These are phyloP conservation scores for Globisporangium radiosum DNA, from an alignment of 352 stramenopile species.

Conservation along the genomic window DNA sequence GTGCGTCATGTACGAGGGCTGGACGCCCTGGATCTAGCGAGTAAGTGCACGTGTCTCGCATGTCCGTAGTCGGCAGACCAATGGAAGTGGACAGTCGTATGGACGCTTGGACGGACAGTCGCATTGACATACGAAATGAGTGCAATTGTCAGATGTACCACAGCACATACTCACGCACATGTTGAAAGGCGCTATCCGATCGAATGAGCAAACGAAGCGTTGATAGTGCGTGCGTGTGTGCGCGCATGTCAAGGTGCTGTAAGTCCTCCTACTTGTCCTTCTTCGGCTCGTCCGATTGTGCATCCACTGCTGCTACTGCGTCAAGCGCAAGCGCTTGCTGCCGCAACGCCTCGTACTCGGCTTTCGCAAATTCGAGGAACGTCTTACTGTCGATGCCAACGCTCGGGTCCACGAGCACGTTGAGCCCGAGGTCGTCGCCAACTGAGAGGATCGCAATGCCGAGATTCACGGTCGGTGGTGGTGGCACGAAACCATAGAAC, in stretches of 20 bases:
- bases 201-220: too few species aligned
- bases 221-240: not conserved
- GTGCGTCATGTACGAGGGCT: slow-evolving; percentile 87
- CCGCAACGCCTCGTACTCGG: slow-evolving; percentile 57
- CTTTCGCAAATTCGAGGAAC: slow-evolving; percentile 57
- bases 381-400: slow-evolving; percentile 56
- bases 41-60: too few species aligned
- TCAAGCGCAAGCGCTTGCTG: slow-evolving; percentile 15
- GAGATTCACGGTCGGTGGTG: slow-evolving; percentile 74
- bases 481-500: slow-evolving; percentile 71
- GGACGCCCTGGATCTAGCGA: slow-evolving; percentile 81
- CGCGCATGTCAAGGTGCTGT: too few species aligned
- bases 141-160: too few species aligned
- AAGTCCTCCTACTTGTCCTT: slow-evolving; percentile 10
- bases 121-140: too few species aligned
- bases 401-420: slow-evolving; percentile 66
- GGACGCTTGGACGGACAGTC: too few species aligned
- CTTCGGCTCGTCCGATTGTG: slow-evolving; percentile 5
- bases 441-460: slow-evolving; percentile 68
- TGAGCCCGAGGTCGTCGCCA: slow-evolving; percentile 62
- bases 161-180: too few species aligned
- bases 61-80: not conserved
- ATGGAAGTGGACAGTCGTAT: not conserved
- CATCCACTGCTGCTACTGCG: not conserved
- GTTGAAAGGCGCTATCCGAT: too few species aligned